These are phyloP conservation scores for Mayamaea pseudoterrestris DNA, from an alignment of 108 stramenopile species.

Conservation along the genomic window DNA sequence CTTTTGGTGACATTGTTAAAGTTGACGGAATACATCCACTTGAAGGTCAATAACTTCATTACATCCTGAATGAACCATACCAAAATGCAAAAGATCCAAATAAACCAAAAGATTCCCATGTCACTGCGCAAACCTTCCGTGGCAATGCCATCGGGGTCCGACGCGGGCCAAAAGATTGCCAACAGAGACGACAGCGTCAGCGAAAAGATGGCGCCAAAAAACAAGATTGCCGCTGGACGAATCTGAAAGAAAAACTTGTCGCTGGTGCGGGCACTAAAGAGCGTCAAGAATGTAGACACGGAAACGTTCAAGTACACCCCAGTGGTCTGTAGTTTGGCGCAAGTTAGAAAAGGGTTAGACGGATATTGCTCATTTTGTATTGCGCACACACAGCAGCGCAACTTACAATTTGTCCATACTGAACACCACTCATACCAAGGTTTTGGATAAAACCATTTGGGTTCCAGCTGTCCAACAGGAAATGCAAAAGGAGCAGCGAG, in stretches of 20 bases:
- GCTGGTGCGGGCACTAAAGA: constrained; percentile 34
- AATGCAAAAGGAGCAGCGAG: constrained; percentile 29
- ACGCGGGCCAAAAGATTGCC: constrained; percentile 25
- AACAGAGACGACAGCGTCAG: constrained; percentile 26
- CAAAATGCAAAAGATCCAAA: constrained; percentile 36
- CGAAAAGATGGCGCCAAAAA: constrained; percentile 18
- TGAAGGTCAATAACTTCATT: constrained; percentile 22
- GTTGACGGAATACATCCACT: constrained; percentile 8
- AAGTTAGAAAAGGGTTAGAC: too few species aligned
- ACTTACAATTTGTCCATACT: constrained; percentile 43
- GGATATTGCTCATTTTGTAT: too few species aligned
- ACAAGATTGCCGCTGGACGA: constrained; percentile 24
- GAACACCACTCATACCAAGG: constrained; percentile 24
- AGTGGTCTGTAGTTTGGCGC: too few species aligned
- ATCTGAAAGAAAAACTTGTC: constrained; percentile 25
- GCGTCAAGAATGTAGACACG: constrained; percentile 39
- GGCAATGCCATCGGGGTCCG: constrained; percentile 23
- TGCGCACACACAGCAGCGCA: too few species aligned
- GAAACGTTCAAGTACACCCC: constrained; percentile 43
- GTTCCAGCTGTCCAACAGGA: constrained; percentile 30
- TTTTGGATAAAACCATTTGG: constrained; percentile 25
- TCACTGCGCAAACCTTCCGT: constrained; percentile 25
- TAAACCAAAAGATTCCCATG: constrained; percentile 26
- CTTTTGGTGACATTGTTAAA: constrained; percentile 10
- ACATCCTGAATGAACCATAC: constrained; percentile 37